A percentile compares a stretch with the other conserved stretches of the same genome.
Conservation (phyloP, 495 filamentous ascomycete genomes). For the Aspergillus ellipticus region DNA sequence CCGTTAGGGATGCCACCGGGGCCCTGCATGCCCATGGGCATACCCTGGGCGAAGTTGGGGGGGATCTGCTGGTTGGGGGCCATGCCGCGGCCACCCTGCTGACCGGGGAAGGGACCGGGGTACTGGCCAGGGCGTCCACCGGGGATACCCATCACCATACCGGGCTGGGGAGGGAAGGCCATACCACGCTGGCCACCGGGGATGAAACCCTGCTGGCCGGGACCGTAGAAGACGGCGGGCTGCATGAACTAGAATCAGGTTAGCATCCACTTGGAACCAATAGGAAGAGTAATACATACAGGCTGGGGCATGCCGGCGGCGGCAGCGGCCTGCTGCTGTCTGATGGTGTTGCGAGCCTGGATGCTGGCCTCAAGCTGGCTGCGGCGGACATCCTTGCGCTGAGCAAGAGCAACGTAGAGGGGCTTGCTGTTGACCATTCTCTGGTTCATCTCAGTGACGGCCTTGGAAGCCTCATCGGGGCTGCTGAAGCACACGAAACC, state of each 20-base stretch:
- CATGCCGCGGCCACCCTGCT: conserved; percentile 80
- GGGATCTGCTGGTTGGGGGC: conserved; percentile 75
- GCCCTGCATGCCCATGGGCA: conserved; percentile 73
- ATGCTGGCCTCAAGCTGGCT: conserved; percentile 98
- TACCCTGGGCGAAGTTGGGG: conserved; percentile 71
- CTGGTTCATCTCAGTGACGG: conserved; percentile 98
- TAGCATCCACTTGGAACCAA: conserved; percentile 4
- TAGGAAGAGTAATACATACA: conserved; percentile 34
- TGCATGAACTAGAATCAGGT: conserved; percentile 57
- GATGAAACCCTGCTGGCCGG: conserved; percentile 82
- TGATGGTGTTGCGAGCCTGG: conserved; percentile 95
- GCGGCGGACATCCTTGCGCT: conserved; percentile 99
- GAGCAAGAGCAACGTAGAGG: conserved; percentile 94
- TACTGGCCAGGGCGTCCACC: conserved; percentile 80
- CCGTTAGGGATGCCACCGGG: conserved; percentile 52
- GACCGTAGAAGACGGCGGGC: conserved; percentile 81
- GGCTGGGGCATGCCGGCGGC: conserved; percentile 87
- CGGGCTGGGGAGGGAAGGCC: conserved; percentile 78
- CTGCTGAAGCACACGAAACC: conserved; percentile 99
- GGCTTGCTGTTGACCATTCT: conserved; percentile 97
- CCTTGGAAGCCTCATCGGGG: conserved; percentile 98
- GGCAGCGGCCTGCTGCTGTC: conserved; percentile 95
- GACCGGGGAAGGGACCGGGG: conserved; percentile 69
- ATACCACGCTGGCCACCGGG: conserved; percentile 70
- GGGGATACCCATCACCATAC: conserved; percentile 77